Evolutionary conservation across 148 eudicot species (phyloP).

Genomic region (Chenopodium suecicum): DNA sequence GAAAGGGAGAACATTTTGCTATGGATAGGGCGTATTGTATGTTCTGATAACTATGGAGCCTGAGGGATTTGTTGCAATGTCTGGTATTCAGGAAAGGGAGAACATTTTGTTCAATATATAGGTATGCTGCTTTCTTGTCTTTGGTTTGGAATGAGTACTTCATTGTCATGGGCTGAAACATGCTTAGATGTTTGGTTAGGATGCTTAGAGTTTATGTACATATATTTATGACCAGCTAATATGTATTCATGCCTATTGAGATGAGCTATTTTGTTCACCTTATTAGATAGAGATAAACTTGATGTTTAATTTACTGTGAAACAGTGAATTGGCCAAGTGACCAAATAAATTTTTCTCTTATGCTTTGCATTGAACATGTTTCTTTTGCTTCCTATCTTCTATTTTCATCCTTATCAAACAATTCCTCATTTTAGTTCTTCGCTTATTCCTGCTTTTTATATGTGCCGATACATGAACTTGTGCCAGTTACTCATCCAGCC

Average conservation of each 20-base stretch:
- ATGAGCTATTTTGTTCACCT: neutral
- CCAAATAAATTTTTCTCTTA: neutral
- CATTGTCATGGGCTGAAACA: neutral
- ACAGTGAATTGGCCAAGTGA: neutral
- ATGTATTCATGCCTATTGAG: neutral
- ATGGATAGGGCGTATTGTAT: slow-evolving; percentile 2
- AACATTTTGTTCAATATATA: slow-evolving; percentile 67
- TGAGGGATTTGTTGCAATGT: slow-evolving; percentile 82
- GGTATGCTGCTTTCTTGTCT: slow-evolving; percentile 41
- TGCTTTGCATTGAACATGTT: neutral
- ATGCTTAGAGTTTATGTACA: neutral
- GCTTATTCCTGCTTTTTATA: neutral
- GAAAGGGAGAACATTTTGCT: too few species aligned
- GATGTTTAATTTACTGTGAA: neutral
- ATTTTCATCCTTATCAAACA: neutral
- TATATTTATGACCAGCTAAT: too few species aligned
- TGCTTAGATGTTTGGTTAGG: neutral
- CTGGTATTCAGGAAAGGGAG: slow-evolving; percentile 62
- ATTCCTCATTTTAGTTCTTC: neutral
- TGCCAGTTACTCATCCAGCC: neutral
- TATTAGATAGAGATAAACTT: neutral
- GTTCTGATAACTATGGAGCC: slow-evolving; percentile 76
- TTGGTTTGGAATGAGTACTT: neutral
- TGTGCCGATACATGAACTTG: neutral
- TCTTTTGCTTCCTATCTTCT: neutral